Conservation (phyloP, 371 early-diverging fungal genomes). For the Mucor plumbeus region DNA sequence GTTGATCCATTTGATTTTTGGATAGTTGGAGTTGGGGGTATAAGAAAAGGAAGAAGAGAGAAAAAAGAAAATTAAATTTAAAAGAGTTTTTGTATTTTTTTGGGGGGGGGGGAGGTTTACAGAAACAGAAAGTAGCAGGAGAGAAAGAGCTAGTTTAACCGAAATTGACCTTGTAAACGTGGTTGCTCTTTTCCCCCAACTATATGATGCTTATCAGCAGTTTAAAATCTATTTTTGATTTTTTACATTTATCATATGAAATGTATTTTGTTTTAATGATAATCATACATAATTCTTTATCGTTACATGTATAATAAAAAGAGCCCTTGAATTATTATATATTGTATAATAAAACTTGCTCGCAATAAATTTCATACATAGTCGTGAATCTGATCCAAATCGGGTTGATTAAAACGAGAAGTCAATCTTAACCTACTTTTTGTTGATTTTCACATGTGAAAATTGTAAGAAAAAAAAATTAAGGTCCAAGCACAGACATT, state of each 20-base stretch:
- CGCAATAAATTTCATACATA: not conserved
- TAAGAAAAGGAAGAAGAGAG: not conserved
- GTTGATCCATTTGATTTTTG: conserved; percentile 12
- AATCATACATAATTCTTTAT: not conserved
- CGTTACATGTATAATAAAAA: not conserved
- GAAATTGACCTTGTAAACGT: not conserved
- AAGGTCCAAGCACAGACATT: not conserved
- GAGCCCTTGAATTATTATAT: not conserved
- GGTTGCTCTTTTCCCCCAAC: not conserved
- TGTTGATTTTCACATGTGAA: conserved; percentile 15
- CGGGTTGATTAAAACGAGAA: conserved; percentile 22
- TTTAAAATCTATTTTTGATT: not conserved
- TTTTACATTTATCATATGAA: not conserved
- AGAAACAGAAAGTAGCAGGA: no score
- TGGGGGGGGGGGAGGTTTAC: not conserved
- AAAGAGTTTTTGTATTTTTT: conserved; percentile 4
- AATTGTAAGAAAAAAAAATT: not conserved
- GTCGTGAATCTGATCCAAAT: conserved; percentile 22
- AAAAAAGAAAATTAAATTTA: not conserved
- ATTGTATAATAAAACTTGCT: not conserved
- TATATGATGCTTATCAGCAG: not conserved
- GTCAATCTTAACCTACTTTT: not conserved
- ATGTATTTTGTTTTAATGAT: not conserved
- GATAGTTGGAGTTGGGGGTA: not conserved
- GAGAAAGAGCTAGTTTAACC: not conserved